These are phyloP conservation scores for Vitis hybrid DNA, from an alignment of 177 flowering plant genomes.

Conservation along the genomic window DNA sequence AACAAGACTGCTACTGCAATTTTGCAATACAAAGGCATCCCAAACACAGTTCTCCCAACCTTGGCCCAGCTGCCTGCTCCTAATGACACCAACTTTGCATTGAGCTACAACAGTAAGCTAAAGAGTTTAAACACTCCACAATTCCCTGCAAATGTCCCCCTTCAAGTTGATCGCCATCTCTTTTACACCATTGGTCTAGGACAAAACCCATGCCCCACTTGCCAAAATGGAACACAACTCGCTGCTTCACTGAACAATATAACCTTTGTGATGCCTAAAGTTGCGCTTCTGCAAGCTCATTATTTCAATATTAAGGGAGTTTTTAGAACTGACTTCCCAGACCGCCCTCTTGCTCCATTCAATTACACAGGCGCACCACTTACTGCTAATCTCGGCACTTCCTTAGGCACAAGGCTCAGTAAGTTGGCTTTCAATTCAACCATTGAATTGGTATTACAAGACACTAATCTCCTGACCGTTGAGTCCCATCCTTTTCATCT, in stretches of 20 bases:
- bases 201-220: slow-evolving; percentile 25
- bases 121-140: slow-evolving; percentile 29
- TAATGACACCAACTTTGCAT: slow-evolving; percentile 24
- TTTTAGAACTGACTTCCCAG: slow-evolving; percentile 34
- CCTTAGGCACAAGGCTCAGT: slow-evolving; percentile 22
- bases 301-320: slow-evolving; percentile 30
- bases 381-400: slow-evolving; percentile 24
- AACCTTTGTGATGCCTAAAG: slow-evolving; percentile 34
- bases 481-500: slow-evolving; percentile 44
- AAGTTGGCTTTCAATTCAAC: slow-evolving; percentile 29
- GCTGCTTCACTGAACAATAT: slow-evolving; percentile 39
- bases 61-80: slow-evolving; percentile 23
- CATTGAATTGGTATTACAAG: slow-evolving; percentile 34
- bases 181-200: slow-evolving; percentile 40
- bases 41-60: slow-evolving; percentile 22
- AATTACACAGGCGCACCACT: slow-evolving; percentile 43
- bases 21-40: slow-evolving; percentile 31
- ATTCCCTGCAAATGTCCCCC: slow-evolving; percentile 36
- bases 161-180: slow-evolving; percentile 24
- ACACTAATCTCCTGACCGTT: slow-evolving; percentile 30
- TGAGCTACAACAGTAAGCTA: slow-evolving; percentile 22
- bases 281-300: slow-evolving; percentile 35
- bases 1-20: slow-evolving; percentile 37
- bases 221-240: slow-evolving; percentile 27
- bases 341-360: slow-evolving; percentile 26